Evolutionary conservation across 176 grass and related monocot genomes (phyloP).

Genomic region (Sorghum bicolor): DNA sequence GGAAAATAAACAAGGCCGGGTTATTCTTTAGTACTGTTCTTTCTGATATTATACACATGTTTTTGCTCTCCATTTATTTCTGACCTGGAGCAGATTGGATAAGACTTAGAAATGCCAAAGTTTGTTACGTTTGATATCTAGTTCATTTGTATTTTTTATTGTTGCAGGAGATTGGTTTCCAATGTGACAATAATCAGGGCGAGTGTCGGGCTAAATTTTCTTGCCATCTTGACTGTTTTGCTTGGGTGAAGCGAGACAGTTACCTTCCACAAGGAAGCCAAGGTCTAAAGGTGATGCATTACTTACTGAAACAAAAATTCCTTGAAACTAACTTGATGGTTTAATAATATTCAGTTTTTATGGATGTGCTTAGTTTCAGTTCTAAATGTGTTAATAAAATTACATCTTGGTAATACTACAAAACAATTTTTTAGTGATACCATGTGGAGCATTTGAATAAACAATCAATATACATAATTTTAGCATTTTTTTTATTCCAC

Average conservation of each 20-base stretch:
- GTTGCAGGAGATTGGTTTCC: constrained; percentile 91
- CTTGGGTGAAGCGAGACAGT: constrained; percentile 99
- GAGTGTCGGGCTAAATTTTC: constrained; percentile 98
- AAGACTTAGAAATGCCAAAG: not conserved
- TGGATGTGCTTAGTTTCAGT: not conserved
- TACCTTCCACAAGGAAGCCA: constrained; percentile 99
- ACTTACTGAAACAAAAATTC: constrained; percentile 15
- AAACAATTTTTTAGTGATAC: not conserved
- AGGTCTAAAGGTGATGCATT: constrained; percentile 80
- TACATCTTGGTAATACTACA: not conserved
- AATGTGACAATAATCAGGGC: constrained; percentile 83
- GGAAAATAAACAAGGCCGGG: constrained; percentile 1
- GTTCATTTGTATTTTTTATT: constrained; percentile 26
- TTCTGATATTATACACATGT: not conserved
- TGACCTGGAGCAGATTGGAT: constrained; percentile 15
- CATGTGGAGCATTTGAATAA: not conserved
- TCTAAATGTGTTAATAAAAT: constrained; percentile 9
- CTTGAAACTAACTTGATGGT: not conserved
- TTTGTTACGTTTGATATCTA: constrained; percentile 13
- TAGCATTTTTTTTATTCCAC: not conserved
- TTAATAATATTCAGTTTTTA: not conserved
- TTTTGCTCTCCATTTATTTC: constrained; percentile 10
- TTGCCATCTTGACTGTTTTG: constrained; percentile 99
- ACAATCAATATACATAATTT: constrained; percentile 12
- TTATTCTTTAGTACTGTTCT: not conserved